Base-by-base conservation (phyloP, 2,329 filamentous ascomycete species). In the Lecanicillium sp. region DNA sequence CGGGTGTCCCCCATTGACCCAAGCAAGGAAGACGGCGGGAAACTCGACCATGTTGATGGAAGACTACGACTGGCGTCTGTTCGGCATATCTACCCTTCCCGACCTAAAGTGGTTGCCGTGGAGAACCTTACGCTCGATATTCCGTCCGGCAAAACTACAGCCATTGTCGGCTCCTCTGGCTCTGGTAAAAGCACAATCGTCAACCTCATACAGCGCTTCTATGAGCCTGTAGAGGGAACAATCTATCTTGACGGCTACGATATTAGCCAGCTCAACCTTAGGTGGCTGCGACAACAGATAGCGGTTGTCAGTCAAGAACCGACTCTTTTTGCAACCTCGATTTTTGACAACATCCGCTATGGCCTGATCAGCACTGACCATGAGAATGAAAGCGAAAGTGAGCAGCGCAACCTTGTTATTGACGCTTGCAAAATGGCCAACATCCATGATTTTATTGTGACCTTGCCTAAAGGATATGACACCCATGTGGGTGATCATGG, bases 401-500 rank as follows among this genome's bases (percentile, higher is more conserved):
- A 79, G 60, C 81, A 87, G 50, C 77, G 69, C 44, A 79, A 86
- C 48, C 74, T 91, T 17, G 79, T 97, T 30, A 75, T 86, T 43
- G 78, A 87, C 35, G 93, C 93, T 14, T 88, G 91, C 8, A 87
- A 82, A 64, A 94, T 87, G 75, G 87, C 93, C 12, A 96, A 97
- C 57, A 91, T 91, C 1, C 90, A 97, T 62, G 90, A 95, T 55
- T 98, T 98, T 62, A 84, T 98, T 55, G 78, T 73, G 5, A 68
- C 76, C 11, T 77, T 97, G 1, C 90, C 93, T 0, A 86, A 97
- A 56, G 86, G 87, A 2, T 97, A 97, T 59, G 80, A 95, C 55
- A 97, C 93, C 0, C 83, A 94, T 55, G 91, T 97, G n/a, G 93
- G 93, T 49, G 90, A 97, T 66, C 84, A 90, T 53, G 93, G 93